Evolutionary conservation across 768 basidiomycete species (phyloP).

Genomic region (Russula virescens): DNA sequence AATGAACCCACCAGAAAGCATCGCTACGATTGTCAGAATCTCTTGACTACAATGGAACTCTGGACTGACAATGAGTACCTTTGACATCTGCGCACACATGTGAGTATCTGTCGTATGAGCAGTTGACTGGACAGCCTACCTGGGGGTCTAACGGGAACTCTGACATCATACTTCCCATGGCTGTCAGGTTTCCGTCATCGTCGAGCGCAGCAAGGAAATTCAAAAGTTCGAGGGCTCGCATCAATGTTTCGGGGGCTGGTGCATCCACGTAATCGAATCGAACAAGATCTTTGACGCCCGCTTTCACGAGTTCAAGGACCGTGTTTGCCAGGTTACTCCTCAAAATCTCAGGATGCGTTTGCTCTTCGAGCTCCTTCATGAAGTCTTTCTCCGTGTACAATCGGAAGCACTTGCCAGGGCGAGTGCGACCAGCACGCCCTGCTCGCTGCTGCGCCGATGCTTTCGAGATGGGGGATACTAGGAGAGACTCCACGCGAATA

Average conservation of each 20-base stretch:
- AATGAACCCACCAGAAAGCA: conserved; percentile 76
- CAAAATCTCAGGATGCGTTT: conserved; percentile 95
- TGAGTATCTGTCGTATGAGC: not conserved
- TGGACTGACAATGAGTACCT: conserved; percentile 89
- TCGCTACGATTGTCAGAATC: conserved; percentile 89
- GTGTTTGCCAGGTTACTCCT: conserved; percentile 91
- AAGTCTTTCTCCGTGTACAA: conserved; percentile 97
- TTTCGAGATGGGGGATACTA: conserved; percentile 95
- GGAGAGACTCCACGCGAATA: conserved; percentile 88
- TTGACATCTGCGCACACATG: conserved; percentile 55
- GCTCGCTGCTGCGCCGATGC: conserved; percentile 95
- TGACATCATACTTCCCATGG: conserved; percentile 87
- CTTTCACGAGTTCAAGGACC: conserved; percentile 88
- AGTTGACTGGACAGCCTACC: conserved; percentile 34
- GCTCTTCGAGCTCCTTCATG: conserved; percentile 91
- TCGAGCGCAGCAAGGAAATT: conserved; percentile 91
- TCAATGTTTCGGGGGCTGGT: conserved; percentile 92
- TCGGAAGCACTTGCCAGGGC: conserved; percentile 96
- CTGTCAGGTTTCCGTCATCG: conserved; percentile 87
- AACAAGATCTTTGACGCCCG: conserved; percentile 92
- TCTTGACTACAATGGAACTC: conserved; percentile 97
- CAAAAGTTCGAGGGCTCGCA: conserved; percentile 91
- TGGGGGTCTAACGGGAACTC: conserved; percentile 99
- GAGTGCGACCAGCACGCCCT: conserved; percentile 91
- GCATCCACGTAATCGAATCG: conserved; percentile 87